Percentiles rank a stretch among this genome's conserved stretches.
Conservation (phyloP, 345 rosid species). For the Lumnitzera littorea region DNA sequence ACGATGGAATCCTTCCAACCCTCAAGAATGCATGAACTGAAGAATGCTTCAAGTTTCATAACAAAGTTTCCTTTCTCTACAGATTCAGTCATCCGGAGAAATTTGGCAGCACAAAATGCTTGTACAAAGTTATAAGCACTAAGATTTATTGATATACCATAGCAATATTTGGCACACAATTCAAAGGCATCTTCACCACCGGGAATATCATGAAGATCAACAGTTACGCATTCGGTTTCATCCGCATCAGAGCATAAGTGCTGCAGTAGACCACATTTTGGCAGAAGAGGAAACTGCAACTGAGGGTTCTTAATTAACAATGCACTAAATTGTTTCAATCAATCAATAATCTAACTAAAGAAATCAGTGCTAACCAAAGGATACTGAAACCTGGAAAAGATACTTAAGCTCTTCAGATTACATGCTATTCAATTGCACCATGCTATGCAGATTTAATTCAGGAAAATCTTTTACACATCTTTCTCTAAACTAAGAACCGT, state of each 20-base stretch:
- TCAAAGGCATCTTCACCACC: slow-evolving; percentile 96
- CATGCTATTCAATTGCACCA: too few species aligned
- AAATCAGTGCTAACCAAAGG: too few species aligned
- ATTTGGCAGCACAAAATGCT: slow-evolving; percentile 86
- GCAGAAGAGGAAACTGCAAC: slow-evolving; percentile 79
- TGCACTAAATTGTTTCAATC: neutral
- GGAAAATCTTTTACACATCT: too few species aligned
- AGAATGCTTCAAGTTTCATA: slow-evolving; percentile 79
- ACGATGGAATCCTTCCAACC: slow-evolving; percentile 97
- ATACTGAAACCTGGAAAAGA: too few species aligned
- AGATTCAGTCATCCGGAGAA: slow-evolving; percentile 83
- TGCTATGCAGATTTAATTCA: too few species aligned
- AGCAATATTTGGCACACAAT: slow-evolving; percentile 91
- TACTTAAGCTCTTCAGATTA: too few species aligned
- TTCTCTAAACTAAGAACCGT: too few species aligned
- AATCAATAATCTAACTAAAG: too few species aligned
- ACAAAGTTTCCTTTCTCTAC: slow-evolving; percentile 74
- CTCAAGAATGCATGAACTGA: slow-evolving; percentile 78
- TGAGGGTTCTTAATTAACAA: slow-evolving; percentile 24
- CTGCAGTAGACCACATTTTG: slow-evolving; percentile 80
- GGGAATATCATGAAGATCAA: slow-evolving; percentile 83
- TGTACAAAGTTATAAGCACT: slow-evolving; percentile 77
- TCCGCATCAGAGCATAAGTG: slow-evolving; percentile 43
- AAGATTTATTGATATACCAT: slow-evolving; percentile 82
- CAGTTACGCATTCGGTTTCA: slow-evolving; percentile 35